A percentile compares a stretch with the other conserved stretches of the same genome.
phyloP scores from a whole-genome alignment of 257 asterid genomes.

The Craterostigma plantagineum region DNA sequence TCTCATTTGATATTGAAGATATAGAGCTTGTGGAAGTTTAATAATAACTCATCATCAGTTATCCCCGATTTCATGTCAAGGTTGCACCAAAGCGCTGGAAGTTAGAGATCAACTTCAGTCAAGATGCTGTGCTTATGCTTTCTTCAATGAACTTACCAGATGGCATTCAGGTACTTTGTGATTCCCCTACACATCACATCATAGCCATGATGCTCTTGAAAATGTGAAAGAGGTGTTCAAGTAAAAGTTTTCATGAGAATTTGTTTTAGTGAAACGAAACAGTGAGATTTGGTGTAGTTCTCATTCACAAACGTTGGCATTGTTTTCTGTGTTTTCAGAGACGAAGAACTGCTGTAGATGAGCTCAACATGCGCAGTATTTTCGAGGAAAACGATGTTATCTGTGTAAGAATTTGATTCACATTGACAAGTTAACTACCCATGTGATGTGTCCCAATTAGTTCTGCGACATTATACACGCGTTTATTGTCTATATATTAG shows the following conservation, averaged over 20 bases:
- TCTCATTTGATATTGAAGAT: no score
- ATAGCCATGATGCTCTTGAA: no score
- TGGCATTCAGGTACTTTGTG: constrained; percentile 66
- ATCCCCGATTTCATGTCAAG: constrained; percentile 15
- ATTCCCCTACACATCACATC: background rate
- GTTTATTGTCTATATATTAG: constrained; percentile 15
- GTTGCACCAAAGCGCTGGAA: constrained; percentile 95
- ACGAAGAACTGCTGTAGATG: constrained; percentile 87
- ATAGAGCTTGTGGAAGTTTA: no score
- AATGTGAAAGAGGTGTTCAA: no score
- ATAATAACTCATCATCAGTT: no score
- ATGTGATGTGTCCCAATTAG: background rate
- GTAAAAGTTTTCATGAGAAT: no score
- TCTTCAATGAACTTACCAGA: constrained; percentile 93
- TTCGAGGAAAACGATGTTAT: constrained; percentile 85
- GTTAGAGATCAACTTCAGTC: constrained; percentile 77
- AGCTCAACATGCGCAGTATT: constrained; percentile 86
- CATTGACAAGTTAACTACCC: no score
- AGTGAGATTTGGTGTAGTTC: background rate
- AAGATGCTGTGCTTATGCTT: constrained; percentile 89
- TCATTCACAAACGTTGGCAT: background rate
- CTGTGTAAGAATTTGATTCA: constrained; percentile 64
- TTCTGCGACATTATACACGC: background rate
- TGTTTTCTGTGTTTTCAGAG: constrained; percentile 32
- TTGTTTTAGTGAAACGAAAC: no score